Evolutionary conservation across 2,329 filamentous ascomycete genomes (phyloP).

Genomic region (Dactylellina sp.): DNA sequence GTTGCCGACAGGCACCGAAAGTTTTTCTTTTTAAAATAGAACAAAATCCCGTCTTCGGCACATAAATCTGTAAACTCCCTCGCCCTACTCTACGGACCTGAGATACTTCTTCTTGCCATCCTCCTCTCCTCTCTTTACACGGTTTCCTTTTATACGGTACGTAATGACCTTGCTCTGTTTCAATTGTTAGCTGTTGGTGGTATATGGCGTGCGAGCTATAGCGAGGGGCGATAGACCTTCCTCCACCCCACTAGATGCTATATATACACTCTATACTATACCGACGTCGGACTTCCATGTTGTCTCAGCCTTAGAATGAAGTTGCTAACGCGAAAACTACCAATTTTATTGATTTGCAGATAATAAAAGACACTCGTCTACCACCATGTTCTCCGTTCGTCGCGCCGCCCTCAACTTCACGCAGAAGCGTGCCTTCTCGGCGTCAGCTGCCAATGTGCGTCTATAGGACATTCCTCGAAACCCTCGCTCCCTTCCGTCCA

Average conservation of each 20-base stretch:
- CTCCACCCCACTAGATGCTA: too few relatives aligned
- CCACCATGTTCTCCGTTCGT: conserved; percentile 79
- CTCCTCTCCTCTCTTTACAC: neutral
- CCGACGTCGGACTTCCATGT: too few relatives aligned
- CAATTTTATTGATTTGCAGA: conserved; percentile 4
- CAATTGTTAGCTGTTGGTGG: neutral
- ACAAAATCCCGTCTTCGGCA: neutral
- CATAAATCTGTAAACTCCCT: neutral
- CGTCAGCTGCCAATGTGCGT: conserved; percentile 77
- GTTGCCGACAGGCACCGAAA: conserved; percentile 11
- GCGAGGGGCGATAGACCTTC: too few relatives aligned
- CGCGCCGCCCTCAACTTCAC: conserved; percentile 68
- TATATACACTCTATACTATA: too few relatives aligned
- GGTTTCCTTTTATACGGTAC: conserved; percentile 26
- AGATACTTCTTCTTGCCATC: too few relatives aligned
- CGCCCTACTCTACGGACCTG: too few relatives aligned
- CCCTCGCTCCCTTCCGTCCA: neutral
- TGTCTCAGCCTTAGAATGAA: too few relatives aligned
- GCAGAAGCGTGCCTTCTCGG: conserved; percentile 84
- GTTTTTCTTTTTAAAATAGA: neutral
- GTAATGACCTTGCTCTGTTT: neutral
- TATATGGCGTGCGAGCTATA: too few relatives aligned
- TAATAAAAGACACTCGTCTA: neutral
- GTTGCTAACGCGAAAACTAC: too few relatives aligned
- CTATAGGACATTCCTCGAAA: neutral